A percentile compares a stretch with the other conserved stretches of the same genome.
These are phyloP conservation scores for Tuber brumale DNA, from an alignment of 495 filamentous ascomycete species.

Conservation along the genomic window DNA sequence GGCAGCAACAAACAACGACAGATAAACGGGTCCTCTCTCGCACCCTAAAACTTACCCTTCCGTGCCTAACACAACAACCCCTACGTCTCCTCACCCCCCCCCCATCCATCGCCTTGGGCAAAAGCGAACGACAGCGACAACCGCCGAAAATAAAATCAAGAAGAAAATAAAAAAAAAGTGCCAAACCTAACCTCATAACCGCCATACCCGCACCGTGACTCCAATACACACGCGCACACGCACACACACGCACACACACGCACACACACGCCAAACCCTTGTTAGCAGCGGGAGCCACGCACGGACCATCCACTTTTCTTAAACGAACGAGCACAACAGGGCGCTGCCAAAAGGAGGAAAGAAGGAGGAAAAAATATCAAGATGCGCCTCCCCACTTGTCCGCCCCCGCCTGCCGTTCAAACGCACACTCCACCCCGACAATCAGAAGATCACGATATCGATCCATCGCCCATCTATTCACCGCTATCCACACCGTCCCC, in stretches of 20 bases:
- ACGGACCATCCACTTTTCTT: background rate
- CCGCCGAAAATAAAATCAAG: background rate
- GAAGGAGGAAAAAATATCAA: slow-evolving; percentile 12
- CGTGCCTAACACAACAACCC: background rate
- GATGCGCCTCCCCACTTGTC: slow-evolving; percentile 26
- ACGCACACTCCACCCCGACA: slow-evolving; percentile 35
- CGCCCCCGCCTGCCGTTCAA: slow-evolving; percentile 25
- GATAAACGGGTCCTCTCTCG: background rate
- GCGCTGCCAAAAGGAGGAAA: slow-evolving; percentile 8
- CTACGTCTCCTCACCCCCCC: background rate
- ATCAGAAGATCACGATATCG: slow-evolving; percentile 34
- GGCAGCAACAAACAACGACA: background rate
- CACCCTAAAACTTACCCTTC: background rate
- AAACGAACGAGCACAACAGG: slow-evolving; percentile 3
- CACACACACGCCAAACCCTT: background rate
- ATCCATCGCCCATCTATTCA: slow-evolving; percentile 38
- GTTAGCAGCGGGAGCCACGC: background rate
- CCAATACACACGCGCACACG: background rate
- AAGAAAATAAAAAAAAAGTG: slow-evolving; percentile 10
- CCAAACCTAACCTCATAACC: background rate
- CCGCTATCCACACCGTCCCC: slow-evolving; percentile 38
- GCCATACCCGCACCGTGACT: background rate
- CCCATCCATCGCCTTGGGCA: background rate
- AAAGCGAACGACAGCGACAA: background rate
- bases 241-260: background rate